These are phyloP conservation scores for Pythium phragmiticola DNA, from an alignment of 352 stramenopile genomes.

Conservation along the genomic window DNA sequence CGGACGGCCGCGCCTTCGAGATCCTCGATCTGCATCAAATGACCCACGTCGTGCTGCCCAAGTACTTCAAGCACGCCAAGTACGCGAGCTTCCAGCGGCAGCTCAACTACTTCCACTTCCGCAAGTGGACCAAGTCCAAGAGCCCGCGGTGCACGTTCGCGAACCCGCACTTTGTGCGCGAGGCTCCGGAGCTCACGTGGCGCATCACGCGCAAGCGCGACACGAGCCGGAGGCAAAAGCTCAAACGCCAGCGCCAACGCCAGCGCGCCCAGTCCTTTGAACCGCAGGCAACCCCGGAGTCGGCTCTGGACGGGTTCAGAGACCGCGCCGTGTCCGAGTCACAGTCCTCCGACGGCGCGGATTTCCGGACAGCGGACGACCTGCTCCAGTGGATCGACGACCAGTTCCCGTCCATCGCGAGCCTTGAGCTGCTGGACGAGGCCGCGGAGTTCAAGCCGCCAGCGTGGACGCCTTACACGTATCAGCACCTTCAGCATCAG, in stretches of 20 bases:
- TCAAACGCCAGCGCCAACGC: background rate
- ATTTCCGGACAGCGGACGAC: background rate
- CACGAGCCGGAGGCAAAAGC: background rate
- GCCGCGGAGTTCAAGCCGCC: background rate
- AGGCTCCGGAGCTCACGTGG: constrained; percentile 28
- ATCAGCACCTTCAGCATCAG: background rate
- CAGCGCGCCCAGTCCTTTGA: constrained; percentile 18
- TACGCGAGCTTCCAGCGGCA: constrained; percentile 94
- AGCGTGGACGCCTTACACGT: constrained; percentile 5
- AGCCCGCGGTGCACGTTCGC: constrained; percentile 73
- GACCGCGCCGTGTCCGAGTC: constrained; percentile 7
- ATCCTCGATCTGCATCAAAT: constrained; percentile 41
- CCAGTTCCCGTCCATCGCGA: constrained; percentile 19
- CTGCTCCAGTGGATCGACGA: constrained; percentile 23
- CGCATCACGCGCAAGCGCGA: constrained; percentile 28
- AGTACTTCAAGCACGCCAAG: constrained; percentile 94
- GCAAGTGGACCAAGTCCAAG: constrained; percentile 88
- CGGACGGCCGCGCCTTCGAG: constrained; percentile 32
- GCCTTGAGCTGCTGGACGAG: constrained; percentile 17
- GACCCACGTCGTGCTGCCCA: constrained; percentile 55
- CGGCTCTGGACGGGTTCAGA: background rate
- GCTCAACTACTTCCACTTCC: constrained; percentile 95
- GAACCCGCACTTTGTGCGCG: constrained; percentile 37
- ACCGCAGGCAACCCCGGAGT: background rate
- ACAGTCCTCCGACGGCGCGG: background rate